phyloP scores from a whole-genome alignment of 345 rosid genomes.

The Gossypium stocksii region DNA sequence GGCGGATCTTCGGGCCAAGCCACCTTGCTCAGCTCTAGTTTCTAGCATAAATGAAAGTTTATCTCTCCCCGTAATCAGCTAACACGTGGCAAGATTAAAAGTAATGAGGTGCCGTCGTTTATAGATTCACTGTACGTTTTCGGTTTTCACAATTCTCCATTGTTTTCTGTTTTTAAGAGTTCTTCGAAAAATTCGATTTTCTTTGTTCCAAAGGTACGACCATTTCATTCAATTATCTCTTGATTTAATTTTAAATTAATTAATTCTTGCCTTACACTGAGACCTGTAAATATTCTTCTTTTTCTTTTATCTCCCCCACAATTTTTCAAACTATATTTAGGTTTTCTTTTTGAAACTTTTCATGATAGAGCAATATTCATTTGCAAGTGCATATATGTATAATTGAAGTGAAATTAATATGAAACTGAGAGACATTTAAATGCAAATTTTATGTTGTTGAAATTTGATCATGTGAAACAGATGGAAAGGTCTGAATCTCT shows the following conservation, averaged over 20 bases:
- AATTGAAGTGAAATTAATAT: not conserved
- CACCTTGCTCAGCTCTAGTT: too few species aligned
- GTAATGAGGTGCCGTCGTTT: not conserved
- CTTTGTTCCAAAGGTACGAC: not conserved
- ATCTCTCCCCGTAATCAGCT: not conserved
- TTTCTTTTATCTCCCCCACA: not conserved
- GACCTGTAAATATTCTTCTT: not conserved
- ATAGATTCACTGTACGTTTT: not conserved
- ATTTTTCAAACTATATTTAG: constrained; percentile 1
- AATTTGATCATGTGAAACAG: constrained; percentile 21
- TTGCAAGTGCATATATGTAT: not conserved
- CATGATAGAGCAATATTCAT: not conserved
- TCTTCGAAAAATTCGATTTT: not conserved
- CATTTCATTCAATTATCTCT: too few species aligned
- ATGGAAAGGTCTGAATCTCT: constrained; percentile 55
- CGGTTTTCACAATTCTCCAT: not conserved
- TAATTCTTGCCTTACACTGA: not conserved
- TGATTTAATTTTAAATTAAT: not conserved
- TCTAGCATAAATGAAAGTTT: too few species aligned
- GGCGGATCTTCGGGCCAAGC: too few species aligned
- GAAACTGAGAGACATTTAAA: not conserved
- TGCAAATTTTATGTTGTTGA: not conserved
- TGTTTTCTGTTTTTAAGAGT: not conserved
- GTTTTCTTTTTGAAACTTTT: not conserved
- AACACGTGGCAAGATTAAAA: not conserved